Conservation (phyloP, 345 rosid genomes). For the Heritiera fomes region DNA sequence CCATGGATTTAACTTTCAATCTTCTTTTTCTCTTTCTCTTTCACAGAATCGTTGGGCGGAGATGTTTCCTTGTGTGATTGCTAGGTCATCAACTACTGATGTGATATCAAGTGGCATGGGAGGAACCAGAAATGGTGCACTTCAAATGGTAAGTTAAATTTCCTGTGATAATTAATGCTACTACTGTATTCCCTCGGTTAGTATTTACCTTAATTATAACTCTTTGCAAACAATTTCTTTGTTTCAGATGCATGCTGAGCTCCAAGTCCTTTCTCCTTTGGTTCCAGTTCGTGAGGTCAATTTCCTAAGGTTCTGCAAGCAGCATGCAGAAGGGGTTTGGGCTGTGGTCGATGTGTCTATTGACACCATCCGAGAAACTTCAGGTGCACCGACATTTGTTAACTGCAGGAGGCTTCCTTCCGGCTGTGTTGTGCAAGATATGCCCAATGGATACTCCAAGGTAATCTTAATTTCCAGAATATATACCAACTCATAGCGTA, state of each 20-base stretch:
- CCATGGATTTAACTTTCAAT: background rate
- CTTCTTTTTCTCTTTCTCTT: constrained; percentile 15
- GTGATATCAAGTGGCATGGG: constrained; percentile 83
- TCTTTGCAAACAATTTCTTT: background rate
- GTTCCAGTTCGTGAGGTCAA: constrained; percentile 89
- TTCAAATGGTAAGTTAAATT: constrained; percentile 64
- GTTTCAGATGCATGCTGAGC: constrained; percentile 90
- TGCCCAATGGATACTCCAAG: constrained; percentile 97
- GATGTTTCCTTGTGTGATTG: constrained; percentile 90
- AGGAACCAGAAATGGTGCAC: constrained; percentile 89
- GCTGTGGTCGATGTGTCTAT: constrained; percentile 94
- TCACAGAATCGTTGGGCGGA: constrained; percentile 90
- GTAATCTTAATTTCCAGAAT: constrained; percentile 32
- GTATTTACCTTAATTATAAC: background rate
- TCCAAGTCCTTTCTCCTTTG: constrained; percentile 84
- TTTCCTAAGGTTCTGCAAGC: constrained; percentile 91
- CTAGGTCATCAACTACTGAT: constrained; percentile 73
- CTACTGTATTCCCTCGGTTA: background rate
- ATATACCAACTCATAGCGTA: background rate
- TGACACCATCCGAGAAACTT: constrained; percentile 53
- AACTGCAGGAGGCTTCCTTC: constrained; percentile 92
- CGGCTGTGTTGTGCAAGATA: constrained; percentile 92
- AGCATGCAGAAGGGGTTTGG: constrained; percentile 92
- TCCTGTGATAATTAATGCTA: background rate
- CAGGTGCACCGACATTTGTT: constrained; percentile 49